These are phyloP conservation scores for Multifurca ochricompacta DNA, from an alignment of 768 basidiomycete genomes.

Conservation along the genomic window DNA sequence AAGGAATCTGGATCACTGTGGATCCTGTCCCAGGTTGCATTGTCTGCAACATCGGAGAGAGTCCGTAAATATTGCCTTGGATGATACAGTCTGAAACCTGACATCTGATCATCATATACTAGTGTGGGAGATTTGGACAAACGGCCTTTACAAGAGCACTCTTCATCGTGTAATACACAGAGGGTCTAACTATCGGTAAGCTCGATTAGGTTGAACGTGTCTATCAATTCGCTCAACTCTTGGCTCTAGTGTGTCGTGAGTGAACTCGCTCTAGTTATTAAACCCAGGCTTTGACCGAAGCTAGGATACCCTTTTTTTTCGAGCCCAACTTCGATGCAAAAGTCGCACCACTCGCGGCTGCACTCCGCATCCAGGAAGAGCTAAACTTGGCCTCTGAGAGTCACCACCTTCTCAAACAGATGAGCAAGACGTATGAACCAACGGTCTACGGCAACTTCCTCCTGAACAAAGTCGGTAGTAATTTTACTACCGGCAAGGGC, in stretches of 20 bases:
- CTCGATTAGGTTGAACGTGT: not conserved
- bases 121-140: constrained; percentile 94
- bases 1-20: constrained; percentile 72
- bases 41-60: constrained; percentile 90
- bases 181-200: constrained; percentile 56
- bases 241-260: constrained; percentile 60
- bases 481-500: constrained; percentile 47
- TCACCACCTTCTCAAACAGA: constrained; percentile 16
- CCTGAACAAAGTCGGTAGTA: constrained; percentile 59
- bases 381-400: constrained; percentile 16
- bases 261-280: not conserved
- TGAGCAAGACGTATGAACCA: constrained; percentile 32
- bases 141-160: constrained; percentile 80
- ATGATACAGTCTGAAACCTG: not conserved
- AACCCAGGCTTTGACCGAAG: constrained; percentile 1
- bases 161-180: constrained; percentile 84
- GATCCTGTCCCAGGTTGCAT: constrained; percentile 78
- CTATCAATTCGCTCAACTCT: not conserved
- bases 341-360: constrained; percentile 58
- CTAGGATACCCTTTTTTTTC: constrained; percentile 86
- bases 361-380: constrained; percentile 37
- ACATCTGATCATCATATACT: not conserved
- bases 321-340: constrained; percentile 79
- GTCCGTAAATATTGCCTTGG: constrained; percentile 37
- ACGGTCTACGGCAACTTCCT: constrained; percentile 78